Conservation (phyloP, 2,329 filamentous ascomycete genomes). For the Trichoderma afroharzianum region DNA sequence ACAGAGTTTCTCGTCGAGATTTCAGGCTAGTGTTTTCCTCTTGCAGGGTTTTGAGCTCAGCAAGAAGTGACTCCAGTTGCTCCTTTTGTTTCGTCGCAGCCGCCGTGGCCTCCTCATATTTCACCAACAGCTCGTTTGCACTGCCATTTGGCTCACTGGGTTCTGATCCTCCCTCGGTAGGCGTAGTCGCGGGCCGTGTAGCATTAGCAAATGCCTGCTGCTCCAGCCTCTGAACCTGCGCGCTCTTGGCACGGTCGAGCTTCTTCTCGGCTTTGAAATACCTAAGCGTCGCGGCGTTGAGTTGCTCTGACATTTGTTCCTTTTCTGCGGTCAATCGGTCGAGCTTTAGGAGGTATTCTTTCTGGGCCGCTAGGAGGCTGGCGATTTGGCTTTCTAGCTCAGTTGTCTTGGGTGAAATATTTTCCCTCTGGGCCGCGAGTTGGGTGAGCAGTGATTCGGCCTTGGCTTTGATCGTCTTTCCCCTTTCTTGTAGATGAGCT, state of each 20-base stretch:
- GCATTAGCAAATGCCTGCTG: constrained; percentile 77
- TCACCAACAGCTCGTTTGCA: constrained; percentile 66
- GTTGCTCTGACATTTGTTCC: constrained; percentile 76
- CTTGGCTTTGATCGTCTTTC: constrained; percentile 70
- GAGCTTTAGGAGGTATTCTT: constrained; percentile 71
- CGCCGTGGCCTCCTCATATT: constrained; percentile 74
- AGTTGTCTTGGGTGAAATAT: constrained; percentile 63
- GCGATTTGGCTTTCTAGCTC: constrained; percentile 73
- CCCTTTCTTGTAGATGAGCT: constrained; percentile 72
- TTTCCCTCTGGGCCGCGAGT: constrained; percentile 48
- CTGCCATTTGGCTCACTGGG: constrained; percentile 51
- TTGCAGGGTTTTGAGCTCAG: constrained; percentile 69
- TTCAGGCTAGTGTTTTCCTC: constrained; percentile 77
- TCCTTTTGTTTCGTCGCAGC: constrained; percentile 80
- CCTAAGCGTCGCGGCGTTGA: constrained; percentile 83
- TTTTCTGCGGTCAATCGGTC: constrained; percentile 75
- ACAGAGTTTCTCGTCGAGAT: constrained; percentile 63
- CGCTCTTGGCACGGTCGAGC: constrained; percentile 82
- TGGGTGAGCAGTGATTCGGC: constrained; percentile 65
- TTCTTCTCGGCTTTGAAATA: constrained; percentile 97
- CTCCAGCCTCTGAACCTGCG: constrained; percentile 87
- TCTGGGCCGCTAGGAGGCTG: constrained; percentile 73
- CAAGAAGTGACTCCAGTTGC: constrained; percentile 74
- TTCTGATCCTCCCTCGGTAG: constrained; percentile 47
- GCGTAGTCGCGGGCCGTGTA: constrained; percentile 42